phyloP scores from a whole-genome alignment of 2,329 filamentous ascomycete species.

The Diaporthe sp. region DNA sequence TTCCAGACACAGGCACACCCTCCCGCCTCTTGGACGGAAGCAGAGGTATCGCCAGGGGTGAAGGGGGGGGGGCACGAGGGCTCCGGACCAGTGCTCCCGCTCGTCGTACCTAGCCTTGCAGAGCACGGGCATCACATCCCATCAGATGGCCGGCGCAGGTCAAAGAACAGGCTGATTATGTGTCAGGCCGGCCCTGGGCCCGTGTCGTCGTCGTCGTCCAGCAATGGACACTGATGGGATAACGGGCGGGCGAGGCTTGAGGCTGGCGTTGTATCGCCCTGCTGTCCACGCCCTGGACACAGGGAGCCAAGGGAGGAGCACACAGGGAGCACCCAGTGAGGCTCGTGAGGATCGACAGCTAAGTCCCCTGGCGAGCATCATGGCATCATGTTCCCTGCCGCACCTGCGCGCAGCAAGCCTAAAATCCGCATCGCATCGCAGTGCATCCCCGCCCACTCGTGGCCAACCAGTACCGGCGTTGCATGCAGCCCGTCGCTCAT shows the following conservation, averaged over 20 bases:
- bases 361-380: neutral
- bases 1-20: neutral
- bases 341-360: conserved; percentile 9
- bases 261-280: conserved; percentile 1
- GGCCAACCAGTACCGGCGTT: neutral
- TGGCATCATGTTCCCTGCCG: conserved; percentile 19
- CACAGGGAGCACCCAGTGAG: neutral
- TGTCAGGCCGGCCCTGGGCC: conserved; percentile 4
- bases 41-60: neutral
- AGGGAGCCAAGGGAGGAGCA: no score
- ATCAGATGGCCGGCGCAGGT: conserved; percentile 11
- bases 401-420: neutral
- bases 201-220: neutral
- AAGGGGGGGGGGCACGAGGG: neutral
- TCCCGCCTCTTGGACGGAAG: neutral
- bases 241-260: conserved; percentile 2
- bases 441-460: neutral
- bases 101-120: neutral
- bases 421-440: neutral
- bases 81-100: neutral
- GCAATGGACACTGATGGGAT: neutral
- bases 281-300: neutral
- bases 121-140: conserved; percentile 7
- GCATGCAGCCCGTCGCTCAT: neutral
- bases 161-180: conserved; percentile 10